phyloP scores from a whole-genome alignment of 116 monocot genomes.

The Papilionanthe hybrid region DNA sequence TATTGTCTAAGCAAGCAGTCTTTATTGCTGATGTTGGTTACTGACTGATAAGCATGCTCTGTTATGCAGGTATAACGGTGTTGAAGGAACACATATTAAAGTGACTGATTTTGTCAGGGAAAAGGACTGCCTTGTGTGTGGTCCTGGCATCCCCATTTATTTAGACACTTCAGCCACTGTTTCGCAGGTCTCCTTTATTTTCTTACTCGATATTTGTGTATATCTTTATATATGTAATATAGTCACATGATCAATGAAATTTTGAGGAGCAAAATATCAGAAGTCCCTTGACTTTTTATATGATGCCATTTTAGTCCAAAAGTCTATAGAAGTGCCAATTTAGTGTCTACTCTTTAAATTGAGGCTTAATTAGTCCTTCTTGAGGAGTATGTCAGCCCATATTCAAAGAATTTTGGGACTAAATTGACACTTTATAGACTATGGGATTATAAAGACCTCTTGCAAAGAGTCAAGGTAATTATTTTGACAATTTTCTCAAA shows the following conservation, averaged over 20 bases:
- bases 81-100: conserved; percentile 81
- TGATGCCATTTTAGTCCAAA: neutral
- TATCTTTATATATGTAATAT: neutral
- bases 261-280: too few species aligned
- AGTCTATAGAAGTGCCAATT: too few species aligned
- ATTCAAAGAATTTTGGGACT: too few species aligned
- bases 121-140: conserved; percentile 84
- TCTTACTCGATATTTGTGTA: neutral
- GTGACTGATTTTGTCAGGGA: conserved; percentile 89
- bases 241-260: neutral
- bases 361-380: too few species aligned
- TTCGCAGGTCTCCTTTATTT: conserved; percentile 43
- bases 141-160: conserved; percentile 86
- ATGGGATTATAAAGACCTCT: too few species aligned
- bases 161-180: conserved; percentile 70
- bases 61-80: conserved; percentile 69
- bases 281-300: too few species aligned
- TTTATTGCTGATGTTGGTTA: too few species aligned
- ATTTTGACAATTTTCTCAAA: neutral
- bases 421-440: too few species aligned
- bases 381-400: too few species aligned
- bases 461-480: neutral
- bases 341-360: too few species aligned
- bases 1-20: too few species aligned
- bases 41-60: neutral